Base-by-base conservation (phyloP, 2,329 filamentous ascomycete species). In the Colletotrichum cuscutae region DNA sequence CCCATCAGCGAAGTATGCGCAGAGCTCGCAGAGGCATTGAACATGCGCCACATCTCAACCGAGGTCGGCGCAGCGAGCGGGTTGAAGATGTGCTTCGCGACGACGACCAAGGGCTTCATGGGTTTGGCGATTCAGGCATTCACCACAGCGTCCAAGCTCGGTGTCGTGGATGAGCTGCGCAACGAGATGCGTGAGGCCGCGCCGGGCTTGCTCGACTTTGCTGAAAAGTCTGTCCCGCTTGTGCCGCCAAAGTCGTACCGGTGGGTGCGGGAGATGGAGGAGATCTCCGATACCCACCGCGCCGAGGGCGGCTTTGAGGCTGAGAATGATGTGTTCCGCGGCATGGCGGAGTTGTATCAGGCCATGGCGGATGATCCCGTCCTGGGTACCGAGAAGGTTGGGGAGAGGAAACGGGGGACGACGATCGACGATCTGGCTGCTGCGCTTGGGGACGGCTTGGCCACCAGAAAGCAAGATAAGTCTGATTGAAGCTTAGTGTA, bases 161-260 rank as follows among this genome's bases (percentile, higher is more conserved):
- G 90, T 12, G 89, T 95, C 1, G 83, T 93, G 0, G 84, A 82
- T 0, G 86, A 91, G 65, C 83, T 95, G 37, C 83, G 87, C 71
- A 79, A 81, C 9, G 89, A 93, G 74, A 81, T 95, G 68, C 80
- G 83, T 7, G 80, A 82, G 11, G 83, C 86, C 69, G 83, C 84
- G 63, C 90, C 92, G 0, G 79, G 78, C 1, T 81, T 85, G 37
- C 84, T 85, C 13, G 79, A 82, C 26, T 79, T 82, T 59, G 89
- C 86, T 0, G 86, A 89, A 76, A 83, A 78, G 35, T 83, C 86
- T 2, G 82, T 94, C 7, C 83, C 88, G 2, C 83, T 81, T 19
- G 93, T 95, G 88, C 87, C 92, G 26, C 89, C 90, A 5, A 95
- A 95, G 82, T 93, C 93, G n/a, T 95, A 94, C 79, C 86, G 93